A percentile compares a stretch with the other conserved stretches of the same genome.
phyloP scores from a whole-genome alignment of 139 green algal species.

The Tetradesmus lagerheimii region DNA sequence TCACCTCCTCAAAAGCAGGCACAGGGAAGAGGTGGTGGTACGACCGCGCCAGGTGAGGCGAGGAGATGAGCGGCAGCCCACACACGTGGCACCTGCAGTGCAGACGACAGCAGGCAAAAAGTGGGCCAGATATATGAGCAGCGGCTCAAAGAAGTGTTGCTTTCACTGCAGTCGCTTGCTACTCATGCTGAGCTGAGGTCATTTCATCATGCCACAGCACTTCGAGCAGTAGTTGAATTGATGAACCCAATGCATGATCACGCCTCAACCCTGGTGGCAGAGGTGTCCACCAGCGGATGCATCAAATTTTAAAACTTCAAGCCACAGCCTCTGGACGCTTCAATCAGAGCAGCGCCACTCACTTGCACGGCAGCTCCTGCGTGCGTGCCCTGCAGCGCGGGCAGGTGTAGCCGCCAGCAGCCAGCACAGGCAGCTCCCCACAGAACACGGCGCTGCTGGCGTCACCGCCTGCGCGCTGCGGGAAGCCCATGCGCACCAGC shows the following conservation, averaged over 20 bases:
- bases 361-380: slow-evolving; percentile 81
- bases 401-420: slow-evolving; percentile 84
- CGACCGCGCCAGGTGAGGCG: slow-evolving; percentile 94
- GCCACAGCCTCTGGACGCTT: no score
- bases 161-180: not conserved
- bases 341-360: no score
- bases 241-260: no score
- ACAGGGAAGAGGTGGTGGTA: slow-evolving; percentile 99
- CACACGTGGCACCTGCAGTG: slow-evolving; percentile 89
- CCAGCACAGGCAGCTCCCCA: slow-evolving; percentile 68
- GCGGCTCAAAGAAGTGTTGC: no score
- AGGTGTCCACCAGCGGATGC: no score
- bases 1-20: slow-evolving; percentile 78
- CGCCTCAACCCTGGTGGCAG: no score
- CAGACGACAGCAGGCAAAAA: not conserved
- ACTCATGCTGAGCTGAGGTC: not conserved
- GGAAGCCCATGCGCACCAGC: slow-evolving; percentile 93
- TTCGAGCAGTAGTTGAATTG: no score
- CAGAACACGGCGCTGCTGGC: slow-evolving; percentile 70
- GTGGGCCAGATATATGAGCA: not conserved
- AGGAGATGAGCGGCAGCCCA: slow-evolving; percentile 94
- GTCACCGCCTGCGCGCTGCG: slow-evolving; percentile 70
- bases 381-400: slow-evolving; percentile 75
- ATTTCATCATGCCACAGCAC: no score
- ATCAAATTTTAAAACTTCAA: no score